Base-by-base conservation (phyloP, 257 asterid species). In the Capsicum rhomboideum region DNA sequence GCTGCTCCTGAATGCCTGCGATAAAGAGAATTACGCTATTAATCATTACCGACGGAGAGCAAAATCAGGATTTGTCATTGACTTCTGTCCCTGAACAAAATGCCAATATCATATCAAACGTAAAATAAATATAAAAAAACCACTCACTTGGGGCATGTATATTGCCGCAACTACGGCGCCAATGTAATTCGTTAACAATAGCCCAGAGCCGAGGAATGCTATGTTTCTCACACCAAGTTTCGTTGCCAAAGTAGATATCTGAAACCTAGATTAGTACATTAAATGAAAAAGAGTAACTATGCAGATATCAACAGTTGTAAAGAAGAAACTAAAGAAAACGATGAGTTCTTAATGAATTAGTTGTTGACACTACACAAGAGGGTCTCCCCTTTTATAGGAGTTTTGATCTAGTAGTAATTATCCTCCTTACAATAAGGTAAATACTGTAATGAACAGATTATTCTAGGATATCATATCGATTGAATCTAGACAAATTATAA, bases 211-310 rank as follows among this genome's bases (percentile, higher is more conserved):
- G 78, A 95, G 95, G 82, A 97, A 87, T 40, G 99, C 93, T 66
- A 97, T 95, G 84, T 97, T 97, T 89, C 97, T 91, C 87, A 95
- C 97, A 31, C 99, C 99, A 88, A 97, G 98, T 86, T 95, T 97
- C 68, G 98, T 93, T 78, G 98, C 99, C 75, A 97, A 87, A 77
- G 98, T 97, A 79, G 98, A 91, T 87, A 97, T 97, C 94, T 93
- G 95, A 94, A 97, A 97, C 94, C 99, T 97, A 83, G 29, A 67
- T 5, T 86, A 86, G 52, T 8, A 56, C 28, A 54, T 66, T 31
- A 80, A 88, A 79, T 28, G 34, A 64, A 20, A 68, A 50, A 13
- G 59, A 75, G 44, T 26, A 49, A 75, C 63, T 49, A 42, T 49
- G 26, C 46, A 46, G 63, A 49, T 49, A 44, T 50, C 81, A 75